Base-by-base conservation (phyloP, 2,329 filamentous ascomycete genomes). In the Clonostachys rhizophaga region DNA sequence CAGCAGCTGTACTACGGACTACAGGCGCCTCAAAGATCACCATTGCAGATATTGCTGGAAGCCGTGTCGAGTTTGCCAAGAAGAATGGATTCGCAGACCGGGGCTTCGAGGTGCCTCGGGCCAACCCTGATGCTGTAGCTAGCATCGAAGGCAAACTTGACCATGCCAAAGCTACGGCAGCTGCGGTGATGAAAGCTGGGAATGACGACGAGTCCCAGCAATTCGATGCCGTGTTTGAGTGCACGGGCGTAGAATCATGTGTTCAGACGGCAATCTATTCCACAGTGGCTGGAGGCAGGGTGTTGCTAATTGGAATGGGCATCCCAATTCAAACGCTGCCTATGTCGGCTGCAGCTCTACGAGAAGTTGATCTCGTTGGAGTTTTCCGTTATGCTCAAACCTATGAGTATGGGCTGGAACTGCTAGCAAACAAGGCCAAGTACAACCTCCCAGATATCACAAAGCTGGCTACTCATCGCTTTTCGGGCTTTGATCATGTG, bases 301-400 rank as follows among this genome's bases (percentile, higher is more conserved):
- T 89, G 47, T 71, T 89, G 63, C 72, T 89, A n/a, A 83, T 89
- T 40, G 86, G 86, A 47, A 87, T 89, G 83, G 86, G 86, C 43
- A 83, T 75, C 10, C 84, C 86, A 1, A 73, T 86, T 41, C 83
- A 87, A 57, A 87, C 82, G 0, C 68, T 89, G 11, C 84, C 84
- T 36, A 76, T 89, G 47, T 85, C 80, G 3, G 81, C 81, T 4
- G 84, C 86, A 5, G 79, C 84, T 6, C 72, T 86, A 5, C 77
- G 83, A 44, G 86, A 89, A 61, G 80, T 89, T 45, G 84, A 88
- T 58, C 75, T 89, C 13, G 63, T 86, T 16, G 84, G 84, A 20
- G 81, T 86, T 36, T 88, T 87, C 67, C 75, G 85, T 46, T 89
- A 89, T 55, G 83, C 83, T 14, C 48, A 54, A 42, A 54, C 55